phyloP scores from a whole-genome alignment of 257 asterid species.

The Voacanga thouarsii region DNA sequence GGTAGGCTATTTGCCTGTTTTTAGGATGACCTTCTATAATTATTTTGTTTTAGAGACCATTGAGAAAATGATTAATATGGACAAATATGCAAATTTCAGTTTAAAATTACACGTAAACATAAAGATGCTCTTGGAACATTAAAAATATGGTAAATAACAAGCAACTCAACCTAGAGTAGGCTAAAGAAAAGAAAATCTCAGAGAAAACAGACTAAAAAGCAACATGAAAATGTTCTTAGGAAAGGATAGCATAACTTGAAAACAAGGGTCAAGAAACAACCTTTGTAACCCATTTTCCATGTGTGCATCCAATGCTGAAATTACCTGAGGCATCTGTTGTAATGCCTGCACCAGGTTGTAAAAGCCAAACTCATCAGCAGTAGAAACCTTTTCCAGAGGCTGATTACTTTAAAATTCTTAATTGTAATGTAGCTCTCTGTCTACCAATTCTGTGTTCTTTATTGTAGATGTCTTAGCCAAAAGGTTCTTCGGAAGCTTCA shows the following conservation, averaged over 20 bases:
- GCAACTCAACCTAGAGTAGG: background rate
- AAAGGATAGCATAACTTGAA: background rate
- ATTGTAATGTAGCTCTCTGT: conserved; percentile 3
- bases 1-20: background rate
- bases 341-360: conserved; percentile 41
- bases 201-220: background rate
- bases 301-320: conserved; percentile 73
- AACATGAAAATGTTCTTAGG: background rate
- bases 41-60: background rate
- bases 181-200: background rate
- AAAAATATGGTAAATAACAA: background rate
- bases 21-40: background rate
- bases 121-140: conserved; percentile 1
- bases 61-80: background rate
- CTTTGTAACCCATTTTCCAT: conserved; percentile 67
- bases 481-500: conserved; percentile 76
- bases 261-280: conserved; percentile 26
- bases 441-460: conserved; percentile 64
- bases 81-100: background rate
- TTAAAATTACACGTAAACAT: background rate
- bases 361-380: conserved; percentile 20
- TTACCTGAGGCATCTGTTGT: conserved; percentile 73
- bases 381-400: conserved; percentile 9
- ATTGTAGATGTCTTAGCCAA: conserved; percentile 60
- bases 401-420: conserved; percentile 15